Base-by-base conservation (phyloP, 352 stramenopile species). In the Globisporangium canariense region DNA sequence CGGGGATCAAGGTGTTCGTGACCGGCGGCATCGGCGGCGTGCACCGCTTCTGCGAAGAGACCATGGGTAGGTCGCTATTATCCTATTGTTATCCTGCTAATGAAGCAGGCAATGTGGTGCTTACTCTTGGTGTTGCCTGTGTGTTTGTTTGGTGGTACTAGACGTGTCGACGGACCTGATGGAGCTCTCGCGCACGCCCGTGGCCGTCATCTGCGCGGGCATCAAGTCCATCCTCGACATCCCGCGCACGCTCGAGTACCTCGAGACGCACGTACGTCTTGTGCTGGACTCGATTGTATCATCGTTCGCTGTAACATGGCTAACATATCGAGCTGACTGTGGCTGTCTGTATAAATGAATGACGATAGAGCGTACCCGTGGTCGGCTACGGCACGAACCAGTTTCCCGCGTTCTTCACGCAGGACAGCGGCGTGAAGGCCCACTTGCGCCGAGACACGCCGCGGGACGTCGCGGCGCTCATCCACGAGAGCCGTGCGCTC, bases 181-280 rank as follows among this genome's bases (percentile, higher is more conserved):
- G 62, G 97, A 99, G 79, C 75, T 98, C 22, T 92, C 88, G 38
- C 89, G 91, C n/a, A 99, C 97, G 22, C 96, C 94, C 0, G 85
- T 99, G 16, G 82, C 97, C 9, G 98, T 99, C 32, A 86, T 99
- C 25, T 99, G 94, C 63, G 97, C 97, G 13, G 98, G 98, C n/a
- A 93, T 99, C 66, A 99, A 99, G 79, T 98, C 88, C 28, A 99
- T 99, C 69, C 76, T 99, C 20, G 98, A 99, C 76, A 98, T 99
- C 55, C 81, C 84, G 16, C 78, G 90, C 41, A 99, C 97, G 22
- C 74, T 99, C 3, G 97, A 99, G 83, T 97, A 96, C 55, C 78
- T 99, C 18, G 97, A 99, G 81, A 99, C 97, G 0, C 76, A 92
- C 60, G 83, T 91, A 75, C 18, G 22, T 40, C 34, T 40, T 40